Conservation (phyloP, 345 rosid species). For the Raphanus sativus region DNA sequence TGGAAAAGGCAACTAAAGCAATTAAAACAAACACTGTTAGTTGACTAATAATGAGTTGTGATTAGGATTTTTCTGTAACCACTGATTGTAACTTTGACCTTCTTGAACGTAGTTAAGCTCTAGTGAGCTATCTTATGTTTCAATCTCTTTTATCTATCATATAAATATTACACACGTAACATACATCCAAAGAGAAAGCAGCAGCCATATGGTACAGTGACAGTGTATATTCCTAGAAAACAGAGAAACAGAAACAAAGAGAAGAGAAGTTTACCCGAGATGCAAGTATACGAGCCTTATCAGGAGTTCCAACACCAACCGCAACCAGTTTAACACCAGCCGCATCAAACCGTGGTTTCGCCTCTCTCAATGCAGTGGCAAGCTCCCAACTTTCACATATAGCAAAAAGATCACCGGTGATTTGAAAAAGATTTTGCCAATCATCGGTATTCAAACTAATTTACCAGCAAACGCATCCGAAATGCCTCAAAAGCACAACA, state of each 20-base stretch:
- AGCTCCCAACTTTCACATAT: slow-evolving; percentile 72
- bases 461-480: slow-evolving; percentile 91
- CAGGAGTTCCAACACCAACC: slow-evolving; percentile 82
- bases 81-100: not conserved
- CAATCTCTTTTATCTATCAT: not conserved
- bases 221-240: not conserved
- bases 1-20: slow-evolving; percentile 76
- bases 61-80: not conserved
- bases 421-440: not conserved
- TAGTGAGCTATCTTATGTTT: too few species aligned
- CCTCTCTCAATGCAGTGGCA: slow-evolving; percentile 67
- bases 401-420: not conserved
- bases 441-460: not conserved
- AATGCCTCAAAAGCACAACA: slow-evolving; percentile 85
- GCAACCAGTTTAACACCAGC: slow-evolving; percentile 85
- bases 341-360: slow-evolving; percentile 61
- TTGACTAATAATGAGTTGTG: not conserved
- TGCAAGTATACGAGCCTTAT: slow-evolving; percentile 69
- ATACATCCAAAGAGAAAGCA: not conserved
- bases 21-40: not conserved
- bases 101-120: too few species aligned
- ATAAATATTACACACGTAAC: not conserved
- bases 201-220: not conserved
- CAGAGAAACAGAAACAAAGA: not conserved
- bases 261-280: slow-evolving; percentile 46